A percentile compares a stretch with the other conserved stretches of the same genome.
Conservation (phyloP, 2,329 filamentous ascomycete species). For the Colletotrichum siamense region DNA sequence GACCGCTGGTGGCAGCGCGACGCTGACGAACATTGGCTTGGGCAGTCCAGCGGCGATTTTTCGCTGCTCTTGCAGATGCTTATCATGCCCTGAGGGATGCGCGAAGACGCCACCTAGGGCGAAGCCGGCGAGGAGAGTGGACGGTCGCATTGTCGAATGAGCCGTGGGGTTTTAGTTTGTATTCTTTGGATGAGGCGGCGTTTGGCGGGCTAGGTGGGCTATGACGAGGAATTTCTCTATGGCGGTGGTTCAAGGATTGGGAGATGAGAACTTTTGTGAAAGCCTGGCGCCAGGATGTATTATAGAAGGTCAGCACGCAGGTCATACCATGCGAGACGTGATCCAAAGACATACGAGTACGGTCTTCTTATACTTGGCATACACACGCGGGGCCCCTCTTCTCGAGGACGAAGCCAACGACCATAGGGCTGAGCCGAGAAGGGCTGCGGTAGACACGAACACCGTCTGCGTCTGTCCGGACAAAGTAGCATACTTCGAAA, state of each 20-base stretch:
- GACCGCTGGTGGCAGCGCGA: background rate
- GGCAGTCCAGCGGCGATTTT: background rate
- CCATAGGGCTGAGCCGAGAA: background rate
- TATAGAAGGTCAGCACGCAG: background rate
- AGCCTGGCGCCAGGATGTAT: background rate
- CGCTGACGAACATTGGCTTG: background rate
- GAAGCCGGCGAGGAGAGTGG: background rate
- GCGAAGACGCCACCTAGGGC: no score
- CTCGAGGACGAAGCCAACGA: background rate
- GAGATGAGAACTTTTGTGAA: background rate
- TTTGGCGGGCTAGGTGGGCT: background rate
- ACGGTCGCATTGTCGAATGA: background rate
- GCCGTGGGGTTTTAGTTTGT: background rate
- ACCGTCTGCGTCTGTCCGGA: background rate
- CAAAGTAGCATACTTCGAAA: background rate
- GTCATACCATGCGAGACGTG: background rate
- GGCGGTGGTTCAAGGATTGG: background rate
- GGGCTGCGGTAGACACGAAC: background rate
- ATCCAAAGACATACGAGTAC: background rate
- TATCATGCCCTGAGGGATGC: no score
- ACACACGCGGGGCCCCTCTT: background rate
- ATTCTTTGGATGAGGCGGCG: background rate
- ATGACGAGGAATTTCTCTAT: background rate
- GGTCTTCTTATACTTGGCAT: background rate
- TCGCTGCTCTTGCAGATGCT: background rate